Percentiles rank a stretch among this genome's conserved stretches.
These are phyloP conservation scores for Diospyros kaki DNA, from an alignment of 148 eudicot genomes.

Conservation along the genomic window DNA sequence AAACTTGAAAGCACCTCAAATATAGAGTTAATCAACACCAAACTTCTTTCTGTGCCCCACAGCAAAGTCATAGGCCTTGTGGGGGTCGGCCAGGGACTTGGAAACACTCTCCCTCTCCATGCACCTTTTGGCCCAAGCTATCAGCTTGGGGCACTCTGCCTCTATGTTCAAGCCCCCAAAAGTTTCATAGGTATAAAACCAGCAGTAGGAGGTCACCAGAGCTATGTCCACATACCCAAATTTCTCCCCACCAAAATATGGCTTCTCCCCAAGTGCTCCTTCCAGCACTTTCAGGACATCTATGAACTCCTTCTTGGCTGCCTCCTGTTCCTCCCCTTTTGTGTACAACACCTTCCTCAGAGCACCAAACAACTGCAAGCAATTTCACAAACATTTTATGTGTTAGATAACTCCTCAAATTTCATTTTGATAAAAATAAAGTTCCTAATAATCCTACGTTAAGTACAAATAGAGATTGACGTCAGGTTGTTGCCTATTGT, in stretches of 20 bases:
- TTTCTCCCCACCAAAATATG: constrained; percentile 2
- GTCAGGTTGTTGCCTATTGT: too few species aligned
- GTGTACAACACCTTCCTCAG: neutral
- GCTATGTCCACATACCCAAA: constrained; percentile 3
- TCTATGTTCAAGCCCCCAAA: constrained; percentile 16
- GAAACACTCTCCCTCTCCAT: constrained; percentile 10
- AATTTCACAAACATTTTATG: too few species aligned
- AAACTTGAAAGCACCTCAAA: too few species aligned
- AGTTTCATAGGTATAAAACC: constrained; percentile 7
- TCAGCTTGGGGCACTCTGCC: constrained; percentile 14
- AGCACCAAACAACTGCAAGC: neutral
- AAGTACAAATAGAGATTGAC: too few species aligned
- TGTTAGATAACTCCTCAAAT: too few species aligned
- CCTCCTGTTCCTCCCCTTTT: neutral
- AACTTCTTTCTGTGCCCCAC: neutral
- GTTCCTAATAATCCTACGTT: too few species aligned
- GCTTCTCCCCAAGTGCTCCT: constrained; percentile 4
- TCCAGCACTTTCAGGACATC: constrained; percentile 2
- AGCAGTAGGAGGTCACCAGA: neutral
- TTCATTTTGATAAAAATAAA: too few species aligned
- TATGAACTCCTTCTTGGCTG: constrained; percentile 1
- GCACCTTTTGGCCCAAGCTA: constrained; percentile 17
- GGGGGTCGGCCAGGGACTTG: constrained; percentile 2
- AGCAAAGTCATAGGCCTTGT: constrained; percentile 8
- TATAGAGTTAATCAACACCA: neutral